Evolutionary conservation across 768 basidiomycete species (phyloP), one percentile per base, ranked within the genome.

Genomic region (Saitozyma sp.): DNA sequence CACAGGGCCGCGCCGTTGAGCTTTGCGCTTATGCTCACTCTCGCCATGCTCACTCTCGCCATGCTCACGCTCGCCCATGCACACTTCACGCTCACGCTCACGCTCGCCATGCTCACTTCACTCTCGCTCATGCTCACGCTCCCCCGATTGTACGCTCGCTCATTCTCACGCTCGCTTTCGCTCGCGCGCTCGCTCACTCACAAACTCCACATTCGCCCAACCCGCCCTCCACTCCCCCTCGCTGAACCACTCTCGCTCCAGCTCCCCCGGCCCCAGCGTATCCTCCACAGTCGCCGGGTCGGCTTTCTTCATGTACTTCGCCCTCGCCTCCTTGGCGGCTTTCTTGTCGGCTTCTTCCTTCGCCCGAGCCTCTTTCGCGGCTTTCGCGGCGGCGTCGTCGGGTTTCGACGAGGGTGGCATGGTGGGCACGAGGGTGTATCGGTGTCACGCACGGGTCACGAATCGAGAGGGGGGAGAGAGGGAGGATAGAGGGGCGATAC

Each of bases 151-250:
- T 11, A 17, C 16, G 41, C 39, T 41, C 9, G 13, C 39, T 50
- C 53, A 54, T 53, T 2, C 29, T 29, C 29, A 29, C 29, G 29
- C 29, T 29, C 29, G 29, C 29, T 29, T 5, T 2, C 29, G 29
- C 29, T 29, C 29, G 29, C 29, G n/a, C 11, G 14, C 11, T 50
- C 11, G 14, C 11, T 50, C 20, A 68, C 70, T 70, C 62, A 72
- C 73, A 64, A 75, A 75, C 49, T 75, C 70, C 2, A 78, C 70
- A 59, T 66, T 63, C 40, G 70, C 70, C 77, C 77, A 78, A 40
- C 63, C 66, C 43, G 76, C 70, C 54, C 61, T 65, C 67, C 76
- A 76, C 53, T 70, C 61, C 10, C 69, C 73, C 50, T 75, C 68
- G 59, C 68, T 69, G 58, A 71, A 66, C 43, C 51, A 63, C 40